Evolutionary conservation across 257 asterid species (phyloP).

Genomic region (Solanum infundibuliforme): DNA sequence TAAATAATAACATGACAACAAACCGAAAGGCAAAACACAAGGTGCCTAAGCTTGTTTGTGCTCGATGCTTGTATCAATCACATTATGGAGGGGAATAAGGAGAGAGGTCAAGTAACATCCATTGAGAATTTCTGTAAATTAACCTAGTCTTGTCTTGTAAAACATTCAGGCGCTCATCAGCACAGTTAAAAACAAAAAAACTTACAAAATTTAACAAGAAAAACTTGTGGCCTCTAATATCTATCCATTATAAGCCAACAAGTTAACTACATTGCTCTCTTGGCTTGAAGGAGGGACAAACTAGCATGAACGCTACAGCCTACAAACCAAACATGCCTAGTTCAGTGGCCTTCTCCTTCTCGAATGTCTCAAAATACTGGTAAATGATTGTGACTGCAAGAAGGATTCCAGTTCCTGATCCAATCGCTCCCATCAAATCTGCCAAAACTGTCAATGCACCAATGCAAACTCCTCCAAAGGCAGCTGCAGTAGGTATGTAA

Average conservation of each 20-base stretch:
- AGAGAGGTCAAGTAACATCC: not conserved
- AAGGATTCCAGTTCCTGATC: constrained; percentile 67
- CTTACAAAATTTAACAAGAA: not conserved
- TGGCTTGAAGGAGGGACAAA: not conserved
- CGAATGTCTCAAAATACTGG: constrained; percentile 68
- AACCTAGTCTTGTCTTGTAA: not conserved
- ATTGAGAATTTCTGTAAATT: not conserved
- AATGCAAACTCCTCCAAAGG: constrained; percentile 68
- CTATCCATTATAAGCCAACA: not conserved
- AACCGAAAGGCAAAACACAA: not conserved
- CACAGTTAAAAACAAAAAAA: not conserved
- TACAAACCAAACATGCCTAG: constrained; percentile 64
- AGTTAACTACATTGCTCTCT: not conserved
- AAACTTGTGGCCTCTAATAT: not conserved
- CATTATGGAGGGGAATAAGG: not conserved
- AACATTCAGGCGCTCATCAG: not conserved
- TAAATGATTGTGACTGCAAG: constrained; percentile 66
- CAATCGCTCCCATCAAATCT: constrained; percentile 68
- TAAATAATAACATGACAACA: not conserved
- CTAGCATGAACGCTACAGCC: not conserved
- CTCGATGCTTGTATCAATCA: not conserved
- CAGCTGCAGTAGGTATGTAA: constrained; percentile 67
- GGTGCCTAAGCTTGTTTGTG: not conserved
- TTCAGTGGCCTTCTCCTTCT: constrained; percentile 73
- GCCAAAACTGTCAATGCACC: constrained; percentile 71